Conservation (phyloP, 139 green algal species). For the Chlorella vulgaris region DNA sequence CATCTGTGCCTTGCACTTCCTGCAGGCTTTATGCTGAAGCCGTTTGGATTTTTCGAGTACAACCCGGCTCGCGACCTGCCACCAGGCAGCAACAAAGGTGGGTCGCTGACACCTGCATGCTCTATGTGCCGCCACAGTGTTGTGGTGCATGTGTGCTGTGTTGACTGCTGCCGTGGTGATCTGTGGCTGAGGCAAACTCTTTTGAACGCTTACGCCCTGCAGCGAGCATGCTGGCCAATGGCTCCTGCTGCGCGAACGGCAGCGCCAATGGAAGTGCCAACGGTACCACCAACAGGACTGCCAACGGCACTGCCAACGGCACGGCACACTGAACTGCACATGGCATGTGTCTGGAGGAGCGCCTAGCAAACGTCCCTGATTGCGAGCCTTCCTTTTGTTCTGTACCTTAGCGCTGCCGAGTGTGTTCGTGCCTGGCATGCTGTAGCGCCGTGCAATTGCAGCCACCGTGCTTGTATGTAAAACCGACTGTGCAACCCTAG, state of each 20-base stretch:
- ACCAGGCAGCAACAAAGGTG: constrained; percentile 22
- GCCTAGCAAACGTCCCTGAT: too few relatives aligned
- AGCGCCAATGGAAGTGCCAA: constrained; percentile 10
- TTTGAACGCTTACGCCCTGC: neutral
- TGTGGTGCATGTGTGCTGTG: too few relatives aligned
- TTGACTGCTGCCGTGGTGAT: neutral
- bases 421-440: too few relatives aligned
- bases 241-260: neutral
- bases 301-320: constrained; percentile 4
- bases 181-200: too few relatives aligned
- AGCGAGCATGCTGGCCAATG: neutral
- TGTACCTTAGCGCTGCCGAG: too few relatives aligned
- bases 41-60: constrained; percentile 66
- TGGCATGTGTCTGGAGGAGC: neutral
- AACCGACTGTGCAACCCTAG: too few relatives aligned
- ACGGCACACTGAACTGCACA: neutral
- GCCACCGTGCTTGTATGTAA: too few relatives aligned
- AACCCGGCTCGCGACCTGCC: constrained; percentile 84
- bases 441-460: too few relatives aligned
- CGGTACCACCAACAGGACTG: neutral
- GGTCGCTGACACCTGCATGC: neutral
- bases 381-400: too few relatives aligned
- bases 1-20: too few relatives aligned
- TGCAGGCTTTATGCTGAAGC: constrained; percentile 70
- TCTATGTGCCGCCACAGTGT: too few relatives aligned